Conservation (phyloP, 2,329 filamentous ascomycete genomes). For the Nemania diffusa region DNA sequence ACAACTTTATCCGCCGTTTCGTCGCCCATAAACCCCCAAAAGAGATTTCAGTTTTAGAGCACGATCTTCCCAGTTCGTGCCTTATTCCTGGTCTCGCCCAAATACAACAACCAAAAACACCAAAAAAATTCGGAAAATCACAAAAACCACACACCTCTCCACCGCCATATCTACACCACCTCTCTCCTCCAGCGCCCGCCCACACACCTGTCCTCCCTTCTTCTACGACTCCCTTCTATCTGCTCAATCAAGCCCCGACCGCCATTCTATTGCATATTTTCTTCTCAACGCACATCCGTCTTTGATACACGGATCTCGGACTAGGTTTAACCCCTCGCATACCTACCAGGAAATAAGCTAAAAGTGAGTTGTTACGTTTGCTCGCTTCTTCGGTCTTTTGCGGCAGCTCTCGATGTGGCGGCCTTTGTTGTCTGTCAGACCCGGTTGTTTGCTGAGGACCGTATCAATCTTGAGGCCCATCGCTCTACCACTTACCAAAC, state of each 20-base stretch:
- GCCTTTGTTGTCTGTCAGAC: slow-evolving; percentile 41
- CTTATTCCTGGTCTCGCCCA: slow-evolving; percentile 69
- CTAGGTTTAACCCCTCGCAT: slow-evolving; percentile 30
- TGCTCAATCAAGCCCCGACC: slow-evolving; percentile 21
- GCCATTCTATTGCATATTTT: slow-evolving; percentile 19
- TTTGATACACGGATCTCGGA: slow-evolving; percentile 29
- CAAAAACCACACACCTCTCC: slow-evolving; percentile 52
- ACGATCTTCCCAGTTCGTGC: slow-evolving; percentile 62
- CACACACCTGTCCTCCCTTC: slow-evolving; percentile 16
- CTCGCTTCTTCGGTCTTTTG: slow-evolving; percentile 29
- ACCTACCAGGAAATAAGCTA: slow-evolving; percentile 30
- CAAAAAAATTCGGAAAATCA: slow-evolving; percentile 71
- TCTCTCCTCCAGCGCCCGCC: slow-evolving; percentile 24
- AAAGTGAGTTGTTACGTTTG: slow-evolving; percentile 38
- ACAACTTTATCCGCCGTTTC: slow-evolving; percentile 62
- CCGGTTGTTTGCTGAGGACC: slow-evolving; percentile 38
- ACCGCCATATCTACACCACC: slow-evolving; percentile 35
- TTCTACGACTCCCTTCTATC: slow-evolving; percentile 13
- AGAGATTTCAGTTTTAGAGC: slow-evolving; percentile 60
- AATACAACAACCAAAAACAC: slow-evolving; percentile 60
- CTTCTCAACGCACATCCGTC: slow-evolving; percentile 25
- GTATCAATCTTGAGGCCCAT: slow-evolving; percentile 32
- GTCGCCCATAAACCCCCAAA: slow-evolving; percentile 58
- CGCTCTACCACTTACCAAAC: slow-evolving; percentile 34
- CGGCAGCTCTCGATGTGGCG: slow-evolving; percentile 35